Percentiles rank a stretch among this genome's conserved stretches.
These are phyloP conservation scores for Botryosphaeria dothidea DNA, from an alignment of 2,329 filamentous ascomycete species.

Conservation along the genomic window DNA sequence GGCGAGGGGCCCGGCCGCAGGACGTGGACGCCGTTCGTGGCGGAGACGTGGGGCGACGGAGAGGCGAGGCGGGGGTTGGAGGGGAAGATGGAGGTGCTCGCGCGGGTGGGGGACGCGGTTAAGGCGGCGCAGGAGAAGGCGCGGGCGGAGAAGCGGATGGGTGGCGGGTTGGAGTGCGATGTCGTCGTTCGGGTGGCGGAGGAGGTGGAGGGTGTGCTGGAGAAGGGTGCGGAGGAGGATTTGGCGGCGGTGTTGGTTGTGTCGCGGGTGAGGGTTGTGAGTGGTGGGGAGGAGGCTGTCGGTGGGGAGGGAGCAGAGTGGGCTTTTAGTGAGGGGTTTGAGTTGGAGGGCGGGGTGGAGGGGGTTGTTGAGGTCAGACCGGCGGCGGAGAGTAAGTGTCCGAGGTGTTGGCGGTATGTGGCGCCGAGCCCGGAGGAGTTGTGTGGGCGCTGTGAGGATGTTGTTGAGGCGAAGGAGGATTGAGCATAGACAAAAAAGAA, in stretches of 20 bases:
- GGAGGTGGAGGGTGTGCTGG: slow-evolving; percentile 16
- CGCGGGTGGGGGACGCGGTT: slow-evolving; percentile 62
- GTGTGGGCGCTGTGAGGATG: slow-evolving; percentile 69
- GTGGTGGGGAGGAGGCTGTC: background rate
- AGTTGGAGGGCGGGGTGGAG: slow-evolving; percentile 27
- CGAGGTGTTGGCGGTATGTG: slow-evolving; percentile 85
- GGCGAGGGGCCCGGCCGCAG: slow-evolving; percentile 34
- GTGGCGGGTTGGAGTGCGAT: slow-evolving; percentile 77
- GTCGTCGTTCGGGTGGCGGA: slow-evolving; percentile 57
- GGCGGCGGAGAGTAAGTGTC: slow-evolving; percentile 68
- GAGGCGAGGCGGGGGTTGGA: slow-evolving; percentile 27
- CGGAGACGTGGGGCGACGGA: background rate
- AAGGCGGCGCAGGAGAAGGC: slow-evolving; percentile 76
- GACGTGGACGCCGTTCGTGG: slow-evolving; percentile 28
- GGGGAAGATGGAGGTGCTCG: slow-evolving; percentile 40
- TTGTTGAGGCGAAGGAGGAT: too few relatives aligned
- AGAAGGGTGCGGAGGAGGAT: slow-evolving; percentile 24
- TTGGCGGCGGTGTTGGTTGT: slow-evolving; percentile 47
- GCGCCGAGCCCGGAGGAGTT: slow-evolving; percentile 66
- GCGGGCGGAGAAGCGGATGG: slow-evolving; percentile 69
- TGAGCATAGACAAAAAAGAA: too few relatives aligned
- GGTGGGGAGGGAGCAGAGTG: slow-evolving; percentile 31
- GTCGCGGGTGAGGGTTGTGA: slow-evolving; percentile 34
- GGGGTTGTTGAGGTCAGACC: slow-evolving; percentile 28
- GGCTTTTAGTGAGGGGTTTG: slow-evolving; percentile 29